phyloP scores from a whole-genome alignment of 2,329 filamentous ascomycete species.

The Alternaria tenuissima region DNA sequence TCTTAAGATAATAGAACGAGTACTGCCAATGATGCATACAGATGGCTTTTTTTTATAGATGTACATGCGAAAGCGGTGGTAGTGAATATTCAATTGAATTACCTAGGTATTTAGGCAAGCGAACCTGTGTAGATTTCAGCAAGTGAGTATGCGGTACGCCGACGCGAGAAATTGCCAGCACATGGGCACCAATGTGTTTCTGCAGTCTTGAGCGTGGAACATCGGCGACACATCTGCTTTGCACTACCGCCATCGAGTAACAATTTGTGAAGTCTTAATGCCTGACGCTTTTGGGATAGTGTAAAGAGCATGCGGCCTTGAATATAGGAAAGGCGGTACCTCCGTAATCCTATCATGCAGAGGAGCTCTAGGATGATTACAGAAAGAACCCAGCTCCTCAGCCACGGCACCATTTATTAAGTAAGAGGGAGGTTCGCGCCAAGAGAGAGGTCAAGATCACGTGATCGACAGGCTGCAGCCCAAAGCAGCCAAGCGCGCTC shows the following conservation, averaged over 20 bases:
- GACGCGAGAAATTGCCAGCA: background rate
- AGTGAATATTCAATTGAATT: background rate
- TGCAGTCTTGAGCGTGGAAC: background rate
- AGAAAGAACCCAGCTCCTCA: background rate
- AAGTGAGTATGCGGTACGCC: background rate
- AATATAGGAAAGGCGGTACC: background rate
- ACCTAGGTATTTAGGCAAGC: background rate
- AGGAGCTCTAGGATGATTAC: background rate
- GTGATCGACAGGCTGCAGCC: constrained; percentile 5
- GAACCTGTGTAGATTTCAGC: background rate
- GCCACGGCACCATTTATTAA: no score
- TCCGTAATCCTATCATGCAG: background rate
- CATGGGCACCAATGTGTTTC: no score
- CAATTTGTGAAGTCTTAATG: background rate
- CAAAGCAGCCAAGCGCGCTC: constrained; percentile 11
- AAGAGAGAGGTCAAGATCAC: background rate
- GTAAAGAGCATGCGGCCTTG: background rate
- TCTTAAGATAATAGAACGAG: background rate
- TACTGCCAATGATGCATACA: background rate
- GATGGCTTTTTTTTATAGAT: background rate
- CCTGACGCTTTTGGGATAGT: background rate
- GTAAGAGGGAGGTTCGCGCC: background rate
- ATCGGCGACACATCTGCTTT: background rate
- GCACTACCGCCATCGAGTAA: background rate
- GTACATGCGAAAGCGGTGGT: background rate